A percentile compares a stretch with the other conserved stretches of the same genome.
Conservation (phyloP, 805 yeast species). For the Isabelozyma heimii region DNA sequence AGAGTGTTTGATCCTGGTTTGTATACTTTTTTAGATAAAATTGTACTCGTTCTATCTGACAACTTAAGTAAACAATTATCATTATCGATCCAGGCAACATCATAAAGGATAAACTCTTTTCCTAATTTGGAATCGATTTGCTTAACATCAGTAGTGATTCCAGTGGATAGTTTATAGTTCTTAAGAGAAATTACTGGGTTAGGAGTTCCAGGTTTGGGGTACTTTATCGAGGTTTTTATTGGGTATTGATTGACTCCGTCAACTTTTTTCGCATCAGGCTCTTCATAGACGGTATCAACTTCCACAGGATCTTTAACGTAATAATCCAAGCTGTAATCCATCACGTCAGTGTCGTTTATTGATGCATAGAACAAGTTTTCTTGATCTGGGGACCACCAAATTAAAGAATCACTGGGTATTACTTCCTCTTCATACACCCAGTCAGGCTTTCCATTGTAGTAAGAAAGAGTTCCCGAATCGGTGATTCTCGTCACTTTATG, state of each 20-base stretch:
- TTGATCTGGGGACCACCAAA: conserved; percentile 79
- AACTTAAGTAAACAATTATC: conserved; percentile 54
- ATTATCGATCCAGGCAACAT: conserved; percentile 56
- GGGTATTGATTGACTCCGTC: conserved; percentile 46
- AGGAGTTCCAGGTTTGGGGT: conserved; percentile 70
- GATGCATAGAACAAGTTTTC: conserved; percentile 51
- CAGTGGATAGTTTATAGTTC: conserved; percentile 32
- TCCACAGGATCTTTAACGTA: conserved; percentile 37
- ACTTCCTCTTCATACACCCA: conserved; percentile 89
- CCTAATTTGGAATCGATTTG: conserved; percentile 16
- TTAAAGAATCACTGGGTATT: conserved; percentile 48
- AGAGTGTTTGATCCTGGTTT: conserved; percentile 33
- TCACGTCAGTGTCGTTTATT: conserved; percentile 60
- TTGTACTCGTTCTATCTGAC: conserved; percentile 61
- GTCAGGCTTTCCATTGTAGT: conserved; percentile 70
- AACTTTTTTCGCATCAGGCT: conserved; percentile 4
- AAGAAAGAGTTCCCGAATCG: conserved; percentile 47
- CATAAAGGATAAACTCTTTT: conserved; percentile 55
- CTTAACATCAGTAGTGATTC: conserved; percentile 9
- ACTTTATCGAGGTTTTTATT: conserved; percentile 43
- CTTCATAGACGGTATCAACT: conserved; percentile 8
- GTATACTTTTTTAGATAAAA: conserved; percentile 47
- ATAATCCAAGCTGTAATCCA: conserved; percentile 47
- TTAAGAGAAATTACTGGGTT: conserved; percentile 54
- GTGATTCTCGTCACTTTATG: conserved; percentile 36